Evolutionary conservation across 148 eudicot genomes (phyloP).

Genomic region (Arbutus unedo): DNA sequence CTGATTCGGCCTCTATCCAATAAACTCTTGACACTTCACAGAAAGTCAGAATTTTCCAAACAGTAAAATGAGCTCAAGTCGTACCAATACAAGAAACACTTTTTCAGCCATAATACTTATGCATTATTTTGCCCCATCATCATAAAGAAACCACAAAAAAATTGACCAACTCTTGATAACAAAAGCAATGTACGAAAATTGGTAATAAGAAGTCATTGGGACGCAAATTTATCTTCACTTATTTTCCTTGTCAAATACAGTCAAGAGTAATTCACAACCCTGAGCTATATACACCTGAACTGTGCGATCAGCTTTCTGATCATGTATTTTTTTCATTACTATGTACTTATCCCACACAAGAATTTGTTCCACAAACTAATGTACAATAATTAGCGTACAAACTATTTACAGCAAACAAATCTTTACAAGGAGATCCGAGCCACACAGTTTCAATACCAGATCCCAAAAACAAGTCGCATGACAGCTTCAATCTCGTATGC

Average conservation of each 20-base stretch:
- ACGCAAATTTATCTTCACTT: not conserved
- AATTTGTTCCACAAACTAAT: not conserved
- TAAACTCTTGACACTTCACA: not conserved
- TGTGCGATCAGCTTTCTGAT: not conserved
- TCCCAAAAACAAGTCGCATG: not conserved
- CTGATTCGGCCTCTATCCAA: no score
- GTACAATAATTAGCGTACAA: not conserved
- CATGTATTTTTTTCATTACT: not conserved
- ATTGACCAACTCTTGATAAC: not conserved
- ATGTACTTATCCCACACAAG: not conserved
- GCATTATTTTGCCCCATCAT: not conserved
- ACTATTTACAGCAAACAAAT: constrained; percentile 3
- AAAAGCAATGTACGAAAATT: not conserved
- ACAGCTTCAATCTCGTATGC: not conserved
- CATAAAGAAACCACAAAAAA: not conserved
- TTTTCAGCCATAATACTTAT: not conserved
- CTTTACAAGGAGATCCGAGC: not conserved
- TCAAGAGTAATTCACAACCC: not conserved
- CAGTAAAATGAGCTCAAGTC: not conserved
- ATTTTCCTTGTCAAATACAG: not conserved
- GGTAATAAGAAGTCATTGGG: not conserved
- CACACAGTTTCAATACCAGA: no score
- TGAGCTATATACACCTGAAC: not conserved
- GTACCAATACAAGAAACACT: not conserved
- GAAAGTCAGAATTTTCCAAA: not conserved